Evolutionary conservation across 768 basidiomycete species (phyloP).

Genomic region (Hericium erinaceus): DNA sequence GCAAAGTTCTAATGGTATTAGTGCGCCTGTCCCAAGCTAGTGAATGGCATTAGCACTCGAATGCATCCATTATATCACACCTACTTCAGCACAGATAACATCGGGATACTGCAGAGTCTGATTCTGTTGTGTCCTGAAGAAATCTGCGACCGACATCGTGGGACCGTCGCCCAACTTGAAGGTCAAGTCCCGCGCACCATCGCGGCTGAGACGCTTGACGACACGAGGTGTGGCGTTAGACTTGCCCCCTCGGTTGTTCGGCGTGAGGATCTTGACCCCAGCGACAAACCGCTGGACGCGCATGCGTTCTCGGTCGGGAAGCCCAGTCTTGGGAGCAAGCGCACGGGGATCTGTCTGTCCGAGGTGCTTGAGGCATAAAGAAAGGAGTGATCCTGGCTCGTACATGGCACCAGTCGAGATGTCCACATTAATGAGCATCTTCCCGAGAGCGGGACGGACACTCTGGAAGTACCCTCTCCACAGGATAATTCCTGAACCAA

Average conservation of each 20-base stretch:
- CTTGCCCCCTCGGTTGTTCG: constrained; percentile 12
- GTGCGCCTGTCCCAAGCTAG: constrained; percentile 52
- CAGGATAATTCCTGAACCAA: constrained; percentile 57
- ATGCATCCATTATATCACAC: constrained; percentile 8
- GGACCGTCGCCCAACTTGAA: constrained; percentile 54
- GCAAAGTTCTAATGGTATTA: constrained; percentile 63
- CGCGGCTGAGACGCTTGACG: constrained; percentile 47
- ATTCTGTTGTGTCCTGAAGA: constrained; percentile 49
- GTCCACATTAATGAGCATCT: constrained; percentile 66
- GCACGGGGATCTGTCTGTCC: constrained; percentile 23
- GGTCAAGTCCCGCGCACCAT: constrained; percentile 42
- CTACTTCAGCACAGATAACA: constrained; percentile 59
- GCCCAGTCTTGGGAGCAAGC: constrained; percentile 29
- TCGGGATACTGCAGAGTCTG: constrained; percentile 50
- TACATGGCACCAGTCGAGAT: constrained; percentile 75
- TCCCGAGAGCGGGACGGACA: constrained; percentile 54
- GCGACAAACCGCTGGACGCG: constrained; percentile 47
- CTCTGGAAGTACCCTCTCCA: constrained; percentile 83
- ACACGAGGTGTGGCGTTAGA: constrained; percentile 34
- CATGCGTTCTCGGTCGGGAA: constrained; percentile 45
- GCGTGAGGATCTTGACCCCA: constrained; percentile 41
- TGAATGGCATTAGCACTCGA: neutral
- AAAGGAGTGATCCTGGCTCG: constrained; percentile 48
- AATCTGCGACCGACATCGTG: constrained; percentile 46
- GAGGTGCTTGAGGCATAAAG: constrained; percentile 50